phyloP scores from a whole-genome alignment of 1,284 basidiomycete species.

The Trametes sp. region DNA sequence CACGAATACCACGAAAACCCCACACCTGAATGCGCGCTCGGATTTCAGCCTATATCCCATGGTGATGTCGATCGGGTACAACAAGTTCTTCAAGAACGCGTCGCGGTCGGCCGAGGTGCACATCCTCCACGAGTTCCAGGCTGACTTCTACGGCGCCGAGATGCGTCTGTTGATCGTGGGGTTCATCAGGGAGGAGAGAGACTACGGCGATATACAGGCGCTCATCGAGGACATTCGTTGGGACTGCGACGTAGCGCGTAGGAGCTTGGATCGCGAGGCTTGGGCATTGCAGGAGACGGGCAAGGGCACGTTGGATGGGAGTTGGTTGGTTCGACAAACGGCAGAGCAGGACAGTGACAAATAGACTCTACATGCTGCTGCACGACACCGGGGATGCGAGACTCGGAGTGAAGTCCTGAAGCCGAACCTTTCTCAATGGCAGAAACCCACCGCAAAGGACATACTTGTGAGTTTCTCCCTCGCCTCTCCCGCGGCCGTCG shows the following conservation, averaged over 20 bases:
- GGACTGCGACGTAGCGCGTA: constrained; percentile 10
- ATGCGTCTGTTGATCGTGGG: constrained; percentile 10
- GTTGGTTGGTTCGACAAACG: not conserved
- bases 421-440: too few relatives aligned
- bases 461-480: too few relatives aligned
- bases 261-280: constrained; percentile 11
- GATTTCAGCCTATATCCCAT: not conserved
- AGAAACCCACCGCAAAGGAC: too few relatives aligned
- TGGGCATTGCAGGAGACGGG: constrained; percentile 16
- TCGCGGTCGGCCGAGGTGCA: constrained; percentile 1
- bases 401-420: too few relatives aligned
- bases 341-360: not conserved
- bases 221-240: constrained; percentile 4
- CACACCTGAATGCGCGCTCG: not conserved
- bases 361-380: too few relatives aligned
- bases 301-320: constrained; percentile 15
- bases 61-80: constrained; percentile 7
- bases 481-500: too few relatives aligned
- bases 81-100: not conserved
- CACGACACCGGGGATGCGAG: too few relatives aligned
- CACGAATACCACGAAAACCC: not conserved
- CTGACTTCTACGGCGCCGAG: constrained; percentile 14
- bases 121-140: not conserved
- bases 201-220: not conserved
- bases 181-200: constrained; percentile 7